A percentile compares a stretch with the other conserved stretches of the same genome.
Evolutionary conservation across 2,329 filamentous ascomycete genomes (phyloP).

Genomic region (Ophiostoma pallidulum): DNA sequence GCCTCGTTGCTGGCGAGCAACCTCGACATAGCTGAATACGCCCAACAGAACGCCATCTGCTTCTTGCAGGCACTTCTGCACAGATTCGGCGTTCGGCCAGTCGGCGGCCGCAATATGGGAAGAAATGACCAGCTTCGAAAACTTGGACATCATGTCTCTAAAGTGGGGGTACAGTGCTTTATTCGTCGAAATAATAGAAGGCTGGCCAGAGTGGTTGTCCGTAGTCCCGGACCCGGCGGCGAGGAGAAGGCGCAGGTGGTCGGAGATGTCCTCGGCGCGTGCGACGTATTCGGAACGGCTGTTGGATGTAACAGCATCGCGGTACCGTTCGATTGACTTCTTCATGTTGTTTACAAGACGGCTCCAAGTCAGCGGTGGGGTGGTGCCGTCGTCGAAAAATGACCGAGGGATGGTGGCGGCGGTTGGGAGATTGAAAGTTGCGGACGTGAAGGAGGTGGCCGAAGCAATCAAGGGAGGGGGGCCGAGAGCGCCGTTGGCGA

Average conservation of each 20-base stretch:
- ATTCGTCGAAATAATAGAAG: slow-evolving; percentile 98
- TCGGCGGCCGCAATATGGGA: slow-evolving; percentile 96
- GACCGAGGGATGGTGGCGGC: slow-evolving; percentile 61
- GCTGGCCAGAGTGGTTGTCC: slow-evolving; percentile 96
- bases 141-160: slow-evolving; percentile 98
- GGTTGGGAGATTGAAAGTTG: slow-evolving; percentile 46
- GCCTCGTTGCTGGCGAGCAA: slow-evolving; percentile 84
- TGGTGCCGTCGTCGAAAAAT: slow-evolving; percentile 84
- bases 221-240: slow-evolving; percentile 94
- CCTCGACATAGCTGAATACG: slow-evolving; percentile 93
- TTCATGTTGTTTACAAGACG: slow-evolving; percentile 89
- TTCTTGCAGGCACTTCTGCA: slow-evolving; percentile 90
- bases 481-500: slow-evolving; percentile 32
- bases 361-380: slow-evolving; percentile 77
- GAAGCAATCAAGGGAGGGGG: slow-evolving; percentile 44
- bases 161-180: slow-evolving; percentile 96
- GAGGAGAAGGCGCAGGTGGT: slow-evolving; percentile 86
- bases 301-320: slow-evolving; percentile 75
- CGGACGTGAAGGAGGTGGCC: slow-evolving; percentile 53
- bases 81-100: slow-evolving; percentile 87
- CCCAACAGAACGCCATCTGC: slow-evolving; percentile 93
- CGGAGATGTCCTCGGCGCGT: slow-evolving; percentile 94
- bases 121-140: slow-evolving; percentile 96
- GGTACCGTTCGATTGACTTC: slow-evolving; percentile 77
- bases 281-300: slow-evolving; percentile 85